Percentiles rank a stretch among this genome's conserved stretches.
Conservation (phyloP, 352 stramenopile species). For the Pythium biforme region DNA sequence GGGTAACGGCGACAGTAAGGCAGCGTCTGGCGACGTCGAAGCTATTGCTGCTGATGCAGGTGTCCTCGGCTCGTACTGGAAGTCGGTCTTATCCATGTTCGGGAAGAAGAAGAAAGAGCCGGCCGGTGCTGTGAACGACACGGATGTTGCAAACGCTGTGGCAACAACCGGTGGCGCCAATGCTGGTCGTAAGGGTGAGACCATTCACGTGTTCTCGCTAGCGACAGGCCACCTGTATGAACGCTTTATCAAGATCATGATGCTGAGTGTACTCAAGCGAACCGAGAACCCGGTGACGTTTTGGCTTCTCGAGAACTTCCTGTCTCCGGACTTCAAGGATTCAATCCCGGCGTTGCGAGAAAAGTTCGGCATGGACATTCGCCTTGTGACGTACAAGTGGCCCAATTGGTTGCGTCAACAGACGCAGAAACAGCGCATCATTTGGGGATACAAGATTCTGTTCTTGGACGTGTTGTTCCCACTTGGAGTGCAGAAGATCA, state of each 20-base stretch:
- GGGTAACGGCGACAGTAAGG: conserved; percentile 19
- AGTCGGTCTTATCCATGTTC: conserved; percentile 69
- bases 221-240: conserved; percentile 98
- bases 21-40: conserved; percentile 32
- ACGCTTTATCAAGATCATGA: conserved; percentile 99
- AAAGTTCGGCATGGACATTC: conserved; percentile 96
- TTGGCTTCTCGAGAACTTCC: conserved; percentile 99
- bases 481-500: conserved; percentile 98
- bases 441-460: conserved; percentile 99
- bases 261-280: conserved; percentile 98
- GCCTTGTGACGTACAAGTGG: conserved; percentile 99
- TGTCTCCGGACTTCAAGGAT: conserved; percentile 97
- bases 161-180: conserved; percentile 26
- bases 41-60: conserved; percentile 48
- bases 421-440: conserved; percentile 99
- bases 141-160: conserved; percentile 22
- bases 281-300: conserved; percentile 98
- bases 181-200: conserved; percentile 77
- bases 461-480: conserved; percentile 99
- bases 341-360: conserved; percentile 91
- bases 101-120: conserved; percentile 21
- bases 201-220: conserved; percentile 99
- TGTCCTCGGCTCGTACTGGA: conserved; percentile 64
- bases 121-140: conserved; percentile 12
- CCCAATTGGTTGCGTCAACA: conserved; percentile 98